Conservation (phyloP, 371 early-diverging fungal species). For the Chytridium lagenaria region DNA sequence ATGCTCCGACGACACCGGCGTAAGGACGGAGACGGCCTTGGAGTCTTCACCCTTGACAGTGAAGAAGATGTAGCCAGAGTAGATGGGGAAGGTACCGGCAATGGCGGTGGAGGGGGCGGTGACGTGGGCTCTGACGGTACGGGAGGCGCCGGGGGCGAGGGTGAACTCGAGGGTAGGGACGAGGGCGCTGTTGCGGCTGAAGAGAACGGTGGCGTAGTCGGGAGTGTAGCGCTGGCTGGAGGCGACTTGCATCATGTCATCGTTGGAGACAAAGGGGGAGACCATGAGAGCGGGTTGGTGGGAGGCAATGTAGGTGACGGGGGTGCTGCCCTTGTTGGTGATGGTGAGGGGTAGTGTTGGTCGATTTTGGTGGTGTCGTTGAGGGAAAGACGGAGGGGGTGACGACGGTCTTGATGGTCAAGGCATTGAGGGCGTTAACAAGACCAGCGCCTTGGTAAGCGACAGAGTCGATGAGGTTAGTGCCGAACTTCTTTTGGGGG, state of each 20-base stretch:
- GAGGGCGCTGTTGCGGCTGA: conserved; percentile 1
- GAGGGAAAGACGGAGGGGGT: conserved; percentile 59
- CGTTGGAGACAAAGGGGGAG: conserved; percentile 14
- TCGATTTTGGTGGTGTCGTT: conserved; percentile 62
- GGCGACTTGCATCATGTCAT: conserved; percentile 25
- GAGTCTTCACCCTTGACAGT: not conserved
- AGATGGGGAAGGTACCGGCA: conserved; percentile 30
- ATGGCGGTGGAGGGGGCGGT: conserved; percentile 22
- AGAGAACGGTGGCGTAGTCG: conserved; percentile 26
- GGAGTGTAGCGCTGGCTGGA: conserved; percentile 19
- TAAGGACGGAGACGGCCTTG: conserved; percentile 26
- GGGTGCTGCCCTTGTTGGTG: conserved; percentile 57
- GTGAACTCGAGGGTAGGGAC: conserved; percentile 12
- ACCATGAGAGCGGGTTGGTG: conserved; percentile 43
- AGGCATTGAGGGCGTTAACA: conserved; percentile 66
- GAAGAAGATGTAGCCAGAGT: conserved; percentile 35
- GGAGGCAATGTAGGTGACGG: conserved; percentile 58
- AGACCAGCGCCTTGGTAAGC: conserved; percentile 76
- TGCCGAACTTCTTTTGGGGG: conserved; percentile 32
- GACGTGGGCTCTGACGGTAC: conserved; percentile 23
- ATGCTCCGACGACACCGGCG: conserved; percentile 32
- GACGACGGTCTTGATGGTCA: conserved; percentile 57
- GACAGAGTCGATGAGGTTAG: conserved; percentile 48
- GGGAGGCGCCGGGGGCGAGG: conserved; percentile 29
- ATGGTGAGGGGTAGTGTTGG: conserved; percentile 54